Evolutionary conservation across 352 stramenopile genomes (phyloP).

Genomic region (Phytophthora sansomeana): DNA sequence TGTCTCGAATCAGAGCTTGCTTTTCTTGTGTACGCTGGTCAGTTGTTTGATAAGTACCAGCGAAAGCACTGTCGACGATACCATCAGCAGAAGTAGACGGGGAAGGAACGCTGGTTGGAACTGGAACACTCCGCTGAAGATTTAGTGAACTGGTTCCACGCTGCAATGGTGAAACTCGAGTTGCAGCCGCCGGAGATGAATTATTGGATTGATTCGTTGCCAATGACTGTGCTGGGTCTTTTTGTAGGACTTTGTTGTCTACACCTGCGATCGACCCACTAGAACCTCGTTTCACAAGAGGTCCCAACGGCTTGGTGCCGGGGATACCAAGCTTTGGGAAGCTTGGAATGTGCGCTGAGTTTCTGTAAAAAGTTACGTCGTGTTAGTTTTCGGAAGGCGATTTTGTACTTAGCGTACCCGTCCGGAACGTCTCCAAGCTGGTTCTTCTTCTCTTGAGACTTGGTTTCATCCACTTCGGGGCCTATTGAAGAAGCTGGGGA

Average conservation of each 20-base stretch:
- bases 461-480: constrained; percentile 17
- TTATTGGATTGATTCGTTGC: not conserved
- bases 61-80: constrained; percentile 52
- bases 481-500: not conserved
- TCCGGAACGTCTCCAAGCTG: constrained; percentile 2
- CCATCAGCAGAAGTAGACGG: constrained; percentile 23
- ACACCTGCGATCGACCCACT: constrained; percentile 11
- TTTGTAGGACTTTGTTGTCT: constrained; percentile 17
- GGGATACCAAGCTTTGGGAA: constrained; percentile 72
- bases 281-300: constrained; percentile 43
- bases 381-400: not conserved
- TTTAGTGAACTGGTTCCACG: constrained; percentile 19
- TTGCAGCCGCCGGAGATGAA: not conserved
- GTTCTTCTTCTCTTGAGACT: constrained; percentile 12
- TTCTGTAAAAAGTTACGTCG: constrained; percentile 8
- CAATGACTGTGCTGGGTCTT: constrained; percentile 13
- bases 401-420: constrained; percentile 3
- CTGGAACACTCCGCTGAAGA: constrained; percentile 8
- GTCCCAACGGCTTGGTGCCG: constrained; percentile 43
- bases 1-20: constrained; percentile 71
- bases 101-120: constrained; percentile 1
- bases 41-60: constrained; percentile 66
- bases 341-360: constrained; percentile 33
- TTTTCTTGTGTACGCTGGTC: constrained; percentile 77
- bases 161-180: constrained; percentile 20